Evolutionary conservation across 2,329 filamentous ascomycete genomes (phyloP).

Genomic region (Colletotrichum siamense): DNA sequence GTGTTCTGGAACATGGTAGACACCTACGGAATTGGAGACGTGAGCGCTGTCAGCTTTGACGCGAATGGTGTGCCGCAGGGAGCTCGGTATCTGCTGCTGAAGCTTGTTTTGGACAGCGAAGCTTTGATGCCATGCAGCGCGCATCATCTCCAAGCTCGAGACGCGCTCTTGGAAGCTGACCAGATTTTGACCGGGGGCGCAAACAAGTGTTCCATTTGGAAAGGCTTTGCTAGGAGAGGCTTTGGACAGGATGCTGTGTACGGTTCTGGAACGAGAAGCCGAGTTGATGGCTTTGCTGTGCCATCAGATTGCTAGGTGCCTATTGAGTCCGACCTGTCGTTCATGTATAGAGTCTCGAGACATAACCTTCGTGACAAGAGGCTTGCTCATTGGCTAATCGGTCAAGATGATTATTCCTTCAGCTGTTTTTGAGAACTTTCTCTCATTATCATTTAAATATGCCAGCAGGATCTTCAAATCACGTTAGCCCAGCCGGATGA

Average conservation of each 20-base stretch:
- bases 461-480: not conserved
- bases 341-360: too few relatives aligned
- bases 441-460: fast-evolving
- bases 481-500: not conserved
- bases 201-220: not conserved
- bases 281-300: not conserved
- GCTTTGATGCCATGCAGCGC: not conserved
- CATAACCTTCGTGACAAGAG: too few relatives aligned
- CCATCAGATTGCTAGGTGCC: not conserved
- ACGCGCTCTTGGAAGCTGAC: not conserved
- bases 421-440: too few relatives aligned
- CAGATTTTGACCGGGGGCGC: not conserved
- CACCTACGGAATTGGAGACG: not conserved
- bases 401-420: too few relatives aligned
- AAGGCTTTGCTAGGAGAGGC: not conserved
- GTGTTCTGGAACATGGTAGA: not conserved
- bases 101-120: not conserved
- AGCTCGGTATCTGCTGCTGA: not conserved
- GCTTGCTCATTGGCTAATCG: too few relatives aligned
- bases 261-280: not conserved
- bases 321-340: too few relatives aligned
- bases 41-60: not conserved
- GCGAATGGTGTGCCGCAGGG: not conserved
- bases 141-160: not conserved
- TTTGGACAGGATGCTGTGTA: not conserved